Conservation (phyloP, 805 yeast species). For the Kodamaea fukazawae region DNA sequence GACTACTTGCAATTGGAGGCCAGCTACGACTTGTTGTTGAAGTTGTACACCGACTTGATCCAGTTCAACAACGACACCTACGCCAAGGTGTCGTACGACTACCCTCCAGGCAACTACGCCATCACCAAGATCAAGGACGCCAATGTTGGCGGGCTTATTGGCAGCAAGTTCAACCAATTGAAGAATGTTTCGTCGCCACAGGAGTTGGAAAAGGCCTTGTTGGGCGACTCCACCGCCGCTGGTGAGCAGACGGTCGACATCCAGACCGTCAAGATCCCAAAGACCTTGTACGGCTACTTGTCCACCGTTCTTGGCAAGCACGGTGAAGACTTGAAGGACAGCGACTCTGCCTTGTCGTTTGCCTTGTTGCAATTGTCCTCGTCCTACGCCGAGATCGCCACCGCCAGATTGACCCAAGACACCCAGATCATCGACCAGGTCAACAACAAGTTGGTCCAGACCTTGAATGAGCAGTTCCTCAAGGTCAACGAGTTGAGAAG, state of each 20-base stretch:
- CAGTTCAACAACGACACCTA: slow-evolving; percentile 51
- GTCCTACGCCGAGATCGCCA: slow-evolving; percentile 61
- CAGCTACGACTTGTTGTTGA: slow-evolving; percentile 62
- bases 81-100: slow-evolving; percentile 74
- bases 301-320: slow-evolving; percentile 54
- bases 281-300: slow-evolving; percentile 72
- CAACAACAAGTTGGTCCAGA: slow-evolving; percentile 51
- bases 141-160: slow-evolving; percentile 56
- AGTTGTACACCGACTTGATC: slow-evolving; percentile 52
- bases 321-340: slow-evolving; percentile 44
- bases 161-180: slow-evolving; percentile 55
- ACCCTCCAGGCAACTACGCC: slow-evolving; percentile 62
- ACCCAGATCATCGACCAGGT: slow-evolving; percentile 56
- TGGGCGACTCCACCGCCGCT: slow-evolving; percentile 27
- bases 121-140: slow-evolving; percentile 60
- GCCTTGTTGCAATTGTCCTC: slow-evolving; percentile 56
- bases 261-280: slow-evolving; percentile 49
- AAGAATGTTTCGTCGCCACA: slow-evolving; percentile 63
- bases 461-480: slow-evolving; percentile 57
- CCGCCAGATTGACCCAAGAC: slow-evolving; percentile 69
- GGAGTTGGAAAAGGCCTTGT: slow-evolving; percentile 59
- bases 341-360: slow-evolving; percentile 48
- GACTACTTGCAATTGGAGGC: slow-evolving; percentile 68
- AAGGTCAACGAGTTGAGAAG: slow-evolving; percentile 60
- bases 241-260: slow-evolving; percentile 20